Conservation (phyloP, 257 asterid species). For the Cynanchum wilfordii region DNA sequence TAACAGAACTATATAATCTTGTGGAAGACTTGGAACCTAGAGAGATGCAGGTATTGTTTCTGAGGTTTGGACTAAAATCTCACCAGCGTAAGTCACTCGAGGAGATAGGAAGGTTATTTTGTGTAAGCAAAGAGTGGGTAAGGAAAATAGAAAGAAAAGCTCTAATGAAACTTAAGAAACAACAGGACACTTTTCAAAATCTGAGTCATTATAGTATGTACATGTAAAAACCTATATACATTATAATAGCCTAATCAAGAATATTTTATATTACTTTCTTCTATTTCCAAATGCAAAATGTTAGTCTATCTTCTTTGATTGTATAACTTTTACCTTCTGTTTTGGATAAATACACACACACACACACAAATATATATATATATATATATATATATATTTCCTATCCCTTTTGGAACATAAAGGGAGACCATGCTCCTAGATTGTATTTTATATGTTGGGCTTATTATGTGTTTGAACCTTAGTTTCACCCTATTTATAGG, state of each 20-base stretch:
- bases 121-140: conserved; percentile 94
- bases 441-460: too few species aligned
- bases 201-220: conserved; percentile 46
- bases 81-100: conserved; percentile 55
- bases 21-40: conserved; percentile 53
- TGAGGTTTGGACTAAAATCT: conserved; percentile 67
- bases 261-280: background rate
- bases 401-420: too few species aligned
- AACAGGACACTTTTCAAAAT: conserved; percentile 33
- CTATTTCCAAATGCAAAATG: background rate
- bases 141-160: conserved; percentile 67
- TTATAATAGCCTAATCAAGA: too few species aligned
- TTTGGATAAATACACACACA: too few species aligned
- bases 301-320: background rate
- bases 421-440: too few species aligned
- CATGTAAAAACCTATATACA: conserved; percentile 13
- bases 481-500: too few species aligned
- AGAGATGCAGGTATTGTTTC: conserved; percentile 60
- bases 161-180: conserved; percentile 47
- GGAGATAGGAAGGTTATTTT: conserved; percentile 60
- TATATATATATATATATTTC: too few species aligned
- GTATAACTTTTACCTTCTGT: too few species aligned
- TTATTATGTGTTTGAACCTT: too few species aligned
- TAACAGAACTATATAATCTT: conserved; percentile 40
- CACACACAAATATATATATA: too few species aligned